Evolutionary conservation across 106 monocot genomes (phyloP).

Genomic region (Dendrobium nobile): DNA sequence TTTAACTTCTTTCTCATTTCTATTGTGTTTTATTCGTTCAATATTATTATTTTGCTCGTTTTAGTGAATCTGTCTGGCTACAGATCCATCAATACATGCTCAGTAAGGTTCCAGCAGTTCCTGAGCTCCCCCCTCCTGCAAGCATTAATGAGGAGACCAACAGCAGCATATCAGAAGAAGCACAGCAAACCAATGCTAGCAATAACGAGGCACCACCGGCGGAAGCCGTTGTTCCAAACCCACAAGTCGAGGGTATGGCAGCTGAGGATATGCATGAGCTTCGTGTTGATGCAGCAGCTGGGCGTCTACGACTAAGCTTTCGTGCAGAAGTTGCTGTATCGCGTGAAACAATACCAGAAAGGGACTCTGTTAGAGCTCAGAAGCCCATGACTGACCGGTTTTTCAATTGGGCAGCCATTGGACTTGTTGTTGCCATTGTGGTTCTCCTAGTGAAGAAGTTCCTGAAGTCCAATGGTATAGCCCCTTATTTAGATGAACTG

Average conservation of each 20-base stretch:
- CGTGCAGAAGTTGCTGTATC: constrained; percentile 36
- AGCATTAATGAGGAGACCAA: constrained; percentile 2
- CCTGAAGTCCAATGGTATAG: constrained; percentile 43
- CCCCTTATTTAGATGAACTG: constrained; percentile 29
- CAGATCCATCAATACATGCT: constrained; percentile 89
- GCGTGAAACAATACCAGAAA: constrained; percentile 3
- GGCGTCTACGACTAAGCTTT: constrained; percentile 37
- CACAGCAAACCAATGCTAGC: constrained; percentile 10
- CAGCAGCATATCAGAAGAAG: constrained; percentile 4
- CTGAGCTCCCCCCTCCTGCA: constrained; percentile 20
- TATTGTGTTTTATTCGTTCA: neutral
- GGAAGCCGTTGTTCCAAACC: constrained; percentile 14
- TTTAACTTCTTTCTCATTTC: neutral
- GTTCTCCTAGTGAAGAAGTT: constrained; percentile 68
- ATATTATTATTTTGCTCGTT: too few species aligned
- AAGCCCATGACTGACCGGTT: constrained; percentile 40
- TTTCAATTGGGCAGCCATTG: constrained; percentile 63
- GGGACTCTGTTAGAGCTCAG: constrained; percentile 11
- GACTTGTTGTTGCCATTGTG: constrained; percentile 58
- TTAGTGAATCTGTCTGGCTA: neutral
- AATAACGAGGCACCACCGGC: neutral
- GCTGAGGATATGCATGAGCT: constrained; percentile 49
- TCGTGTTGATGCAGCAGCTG: constrained; percentile 48
- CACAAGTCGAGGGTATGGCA: constrained; percentile 22
- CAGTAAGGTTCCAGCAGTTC: constrained; percentile 67